phyloP scores from a whole-genome alignment of 1,284 basidiomycete genomes.

The Flammula alnicola region DNA sequence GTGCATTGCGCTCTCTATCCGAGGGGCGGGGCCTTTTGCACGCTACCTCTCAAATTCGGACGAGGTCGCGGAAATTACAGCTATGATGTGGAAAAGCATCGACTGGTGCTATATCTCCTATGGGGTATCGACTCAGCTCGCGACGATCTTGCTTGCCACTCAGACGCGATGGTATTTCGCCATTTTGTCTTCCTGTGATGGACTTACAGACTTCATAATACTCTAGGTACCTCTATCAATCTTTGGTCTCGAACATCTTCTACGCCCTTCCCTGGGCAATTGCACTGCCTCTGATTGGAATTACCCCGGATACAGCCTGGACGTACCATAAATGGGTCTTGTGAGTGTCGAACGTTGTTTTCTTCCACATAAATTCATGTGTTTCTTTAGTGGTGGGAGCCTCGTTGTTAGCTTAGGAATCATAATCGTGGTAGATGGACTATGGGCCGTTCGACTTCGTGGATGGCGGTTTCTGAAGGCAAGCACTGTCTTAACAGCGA shows the following conservation, averaged over 20 bases:
- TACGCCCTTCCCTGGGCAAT: constrained; percentile 28
- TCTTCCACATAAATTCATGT: background rate
- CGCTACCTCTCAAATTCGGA: constrained; percentile 28
- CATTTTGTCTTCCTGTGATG: too few species aligned
- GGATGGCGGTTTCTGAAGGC: constrained; percentile 10
- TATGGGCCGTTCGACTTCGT: constrained; percentile 19
- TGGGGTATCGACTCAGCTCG: constrained; percentile 27
- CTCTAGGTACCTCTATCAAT: constrained; percentile 8
- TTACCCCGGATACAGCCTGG: constrained; percentile 28
- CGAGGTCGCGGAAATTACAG: constrained; percentile 25
- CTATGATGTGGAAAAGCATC: constrained; percentile 28
- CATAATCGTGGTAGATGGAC: constrained; percentile 18
- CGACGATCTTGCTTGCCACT: constrained; percentile 25
- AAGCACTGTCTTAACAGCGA: too few species aligned
- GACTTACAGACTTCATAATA: too few species aligned
- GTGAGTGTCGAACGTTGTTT: constrained; percentile 14
- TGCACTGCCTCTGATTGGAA: constrained; percentile 22
- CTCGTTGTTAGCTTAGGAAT: constrained; percentile 26
- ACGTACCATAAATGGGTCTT: constrained; percentile 29
- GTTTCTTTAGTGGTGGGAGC: constrained; percentile 22
- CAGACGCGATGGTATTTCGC: constrained; percentile 24
- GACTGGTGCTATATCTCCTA: constrained; percentile 31
- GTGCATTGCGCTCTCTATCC: constrained; percentile 21
- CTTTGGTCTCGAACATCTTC: constrained; percentile 18
- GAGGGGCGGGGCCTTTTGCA: constrained; percentile 22